Conservation (phyloP, 2,329 filamentous ascomycete genomes). For the Sphaerostilbella broomeana region DNA sequence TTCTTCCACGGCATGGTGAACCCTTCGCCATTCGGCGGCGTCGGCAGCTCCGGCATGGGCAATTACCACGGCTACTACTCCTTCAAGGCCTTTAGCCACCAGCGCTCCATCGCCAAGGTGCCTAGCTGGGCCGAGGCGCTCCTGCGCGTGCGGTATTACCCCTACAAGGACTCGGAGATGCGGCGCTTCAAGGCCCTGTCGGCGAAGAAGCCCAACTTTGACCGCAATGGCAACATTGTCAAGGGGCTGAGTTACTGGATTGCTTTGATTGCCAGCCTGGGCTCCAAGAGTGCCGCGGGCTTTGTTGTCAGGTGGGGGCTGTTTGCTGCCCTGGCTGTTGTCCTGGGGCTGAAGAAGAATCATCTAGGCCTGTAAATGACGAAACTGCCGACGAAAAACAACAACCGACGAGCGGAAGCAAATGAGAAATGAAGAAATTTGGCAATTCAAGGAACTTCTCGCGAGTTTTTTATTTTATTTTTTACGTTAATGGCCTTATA, state of each 20-base stretch:
- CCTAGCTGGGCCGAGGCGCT: conserved; percentile 39
- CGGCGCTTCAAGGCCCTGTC: conserved; percentile 38
- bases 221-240: conserved; percentile 49
- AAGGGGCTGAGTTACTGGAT: conserved; percentile 50
- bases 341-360: conserved; percentile 30
- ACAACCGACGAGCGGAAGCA: no score
- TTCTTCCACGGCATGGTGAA: conserved; percentile 37
- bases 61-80: conserved; percentile 44
- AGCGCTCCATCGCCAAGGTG: conserved; percentile 30
- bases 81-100: conserved; percentile 37
- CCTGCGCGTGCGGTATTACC: conserved; percentile 62
- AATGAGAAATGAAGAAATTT: no score
- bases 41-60: conserved; percentile 43
- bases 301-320: conserved; percentile 45
- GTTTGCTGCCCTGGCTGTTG: conserved; percentile 34
- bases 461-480: no score
- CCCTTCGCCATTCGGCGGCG: conserved; percentile 42
- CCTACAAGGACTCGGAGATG: conserved; percentile 45
- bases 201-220: conserved; percentile 50
- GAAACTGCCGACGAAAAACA: no score
- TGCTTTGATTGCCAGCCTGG: conserved; percentile 44
- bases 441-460: no score
- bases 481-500: no score
- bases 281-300: conserved; percentile 42
- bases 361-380: conserved; percentile 25